Conservation (phyloP, 2,329 filamentous ascomycete genomes). For the Lojkania enalia region DNA sequence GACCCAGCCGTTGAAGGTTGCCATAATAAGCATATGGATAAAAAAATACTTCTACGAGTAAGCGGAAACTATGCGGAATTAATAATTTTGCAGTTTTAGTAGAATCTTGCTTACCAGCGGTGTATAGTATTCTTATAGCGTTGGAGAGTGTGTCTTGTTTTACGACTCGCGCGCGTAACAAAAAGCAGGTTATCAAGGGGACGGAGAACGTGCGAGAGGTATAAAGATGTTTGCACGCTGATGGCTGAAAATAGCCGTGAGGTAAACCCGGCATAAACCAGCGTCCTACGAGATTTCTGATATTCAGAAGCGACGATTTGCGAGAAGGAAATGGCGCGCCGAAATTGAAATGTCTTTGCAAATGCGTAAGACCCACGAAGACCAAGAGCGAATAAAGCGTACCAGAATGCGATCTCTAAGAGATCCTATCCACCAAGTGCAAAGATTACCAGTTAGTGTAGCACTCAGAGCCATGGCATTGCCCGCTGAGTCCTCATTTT, state of each 20-base stretch:
- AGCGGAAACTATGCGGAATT: slow-evolving; percentile 27
- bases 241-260: slow-evolving; percentile 26
- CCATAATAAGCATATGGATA: slow-evolving; percentile 40
- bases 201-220: slow-evolving; percentile 24
- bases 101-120: slow-evolving; percentile 24
- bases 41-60: slow-evolving; percentile 32
- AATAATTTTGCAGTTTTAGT: slow-evolving; percentile 10
- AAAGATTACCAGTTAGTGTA: slow-evolving; percentile 31
- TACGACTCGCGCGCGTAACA: slow-evolving; percentile 23
- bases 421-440: slow-evolving; percentile 42
- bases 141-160: slow-evolving; percentile 24
- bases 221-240: slow-evolving; percentile 23
- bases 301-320: slow-evolving; percentile 30
- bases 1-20: slow-evolving; percentile 34
- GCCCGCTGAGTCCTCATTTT: slow-evolving; percentile 36
- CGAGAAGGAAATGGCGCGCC: slow-evolving; percentile 25
- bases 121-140: slow-evolving; percentile 25
- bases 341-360: slow-evolving; percentile 34
- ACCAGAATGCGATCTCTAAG: slow-evolving; percentile 34
- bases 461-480: slow-evolving; percentile 28
- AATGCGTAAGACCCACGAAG: background rate
- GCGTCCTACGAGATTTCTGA: slow-evolving; percentile 19
- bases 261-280: slow-evolving; percentile 35
- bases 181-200: slow-evolving; percentile 34
- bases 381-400: background rate